A percentile compares a stretch with the other conserved stretches of the same genome.
phyloP scores from a whole-genome alignment of 768 basidiomycete genomes.

The Auriscalpium microsporum region DNA sequence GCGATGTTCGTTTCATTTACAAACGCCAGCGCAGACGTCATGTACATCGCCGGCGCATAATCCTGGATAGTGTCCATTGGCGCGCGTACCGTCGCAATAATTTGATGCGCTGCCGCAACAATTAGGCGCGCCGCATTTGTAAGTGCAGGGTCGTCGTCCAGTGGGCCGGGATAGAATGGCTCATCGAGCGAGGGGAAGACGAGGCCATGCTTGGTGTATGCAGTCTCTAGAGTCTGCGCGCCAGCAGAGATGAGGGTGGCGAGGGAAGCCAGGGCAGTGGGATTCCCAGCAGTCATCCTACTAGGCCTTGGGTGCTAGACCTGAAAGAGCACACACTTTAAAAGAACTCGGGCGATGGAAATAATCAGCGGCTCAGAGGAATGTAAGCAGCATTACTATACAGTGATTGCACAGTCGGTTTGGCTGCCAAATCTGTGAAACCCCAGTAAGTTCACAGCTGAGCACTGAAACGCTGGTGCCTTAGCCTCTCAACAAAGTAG shows the following conservation, averaged over 20 bases:
- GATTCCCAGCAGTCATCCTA: not conserved
- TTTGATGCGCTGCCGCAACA: constrained; percentile 1
- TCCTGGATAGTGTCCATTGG: constrained; percentile 1
- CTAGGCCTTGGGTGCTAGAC: too few relatives aligned
- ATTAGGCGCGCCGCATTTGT: not conserved
- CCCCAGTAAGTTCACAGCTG: too few relatives aligned
- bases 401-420: too few relatives aligned
- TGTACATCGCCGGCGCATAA: not conserved
- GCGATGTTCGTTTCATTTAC: constrained; percentile 1
- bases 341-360: too few relatives aligned
- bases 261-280: not conserved
- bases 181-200: constrained; percentile 3
- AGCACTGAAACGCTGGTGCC: too few relatives aligned
- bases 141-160: not conserved
- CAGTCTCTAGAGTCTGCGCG: constrained; percentile 1
- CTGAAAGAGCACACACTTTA: too few relatives aligned
- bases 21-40: not conserved
- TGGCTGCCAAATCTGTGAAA: too few relatives aligned
- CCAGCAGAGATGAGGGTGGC: not conserved
- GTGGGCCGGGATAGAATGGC: not conserved
- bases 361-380: too few relatives aligned
- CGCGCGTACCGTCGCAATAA: constrained; percentile 1
- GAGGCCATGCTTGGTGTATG: not conserved
- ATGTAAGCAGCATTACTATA: too few relatives aligned
- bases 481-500: too few relatives aligned